Percentiles rank a stretch among this genome's conserved stretches.
Evolutionary conservation across 768 basidiomycete species (phyloP).

Genomic region (Ramaria sp.): DNA sequence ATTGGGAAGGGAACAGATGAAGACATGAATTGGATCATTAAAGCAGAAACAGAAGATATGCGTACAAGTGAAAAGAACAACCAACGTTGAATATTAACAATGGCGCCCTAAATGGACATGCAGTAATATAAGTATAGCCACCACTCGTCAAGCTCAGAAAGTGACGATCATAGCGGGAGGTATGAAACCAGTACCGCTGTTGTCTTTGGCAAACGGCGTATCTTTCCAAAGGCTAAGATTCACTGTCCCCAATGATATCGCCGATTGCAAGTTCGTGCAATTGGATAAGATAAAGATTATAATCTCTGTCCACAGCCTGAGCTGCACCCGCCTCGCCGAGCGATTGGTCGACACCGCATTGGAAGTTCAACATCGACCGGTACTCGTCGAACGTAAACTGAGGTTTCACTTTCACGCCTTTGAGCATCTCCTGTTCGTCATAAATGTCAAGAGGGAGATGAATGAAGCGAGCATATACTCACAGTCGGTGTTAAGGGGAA

Average conservation of each 20-base stretch:
- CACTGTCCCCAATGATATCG: conserved; percentile 7
- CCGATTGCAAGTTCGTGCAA: conserved; percentile 70
- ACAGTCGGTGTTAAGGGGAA: conserved; percentile 71
- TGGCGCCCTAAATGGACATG: background rate
- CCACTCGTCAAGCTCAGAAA: background rate
- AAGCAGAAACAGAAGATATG: background rate
- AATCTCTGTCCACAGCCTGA: conserved; percentile 56
- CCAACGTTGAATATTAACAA: background rate
- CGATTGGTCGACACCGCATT: conserved; percentile 72
- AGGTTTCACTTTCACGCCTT: conserved; percentile 46
- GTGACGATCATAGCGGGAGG: background rate
- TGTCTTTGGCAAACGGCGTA: background rate
- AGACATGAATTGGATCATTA: conserved; percentile 26
- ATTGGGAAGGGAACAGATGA: conserved; percentile 18
- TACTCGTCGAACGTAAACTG: conserved; percentile 85
- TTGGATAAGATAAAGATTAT: conserved; percentile 84
- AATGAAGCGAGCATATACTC: conserved; percentile 14
- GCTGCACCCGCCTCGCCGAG: conserved; percentile 36
- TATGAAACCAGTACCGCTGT: background rate
- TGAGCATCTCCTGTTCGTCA: conserved; percentile 57
- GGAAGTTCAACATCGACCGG: conserved; percentile 79
- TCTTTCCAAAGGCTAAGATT: background rate
- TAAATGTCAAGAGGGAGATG: background rate
- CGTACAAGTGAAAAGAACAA: background rate
- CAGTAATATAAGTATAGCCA: background rate